Base-by-base conservation (phyloP, 768 basidiomycete genomes). In the Mycena vitilis region DNA sequence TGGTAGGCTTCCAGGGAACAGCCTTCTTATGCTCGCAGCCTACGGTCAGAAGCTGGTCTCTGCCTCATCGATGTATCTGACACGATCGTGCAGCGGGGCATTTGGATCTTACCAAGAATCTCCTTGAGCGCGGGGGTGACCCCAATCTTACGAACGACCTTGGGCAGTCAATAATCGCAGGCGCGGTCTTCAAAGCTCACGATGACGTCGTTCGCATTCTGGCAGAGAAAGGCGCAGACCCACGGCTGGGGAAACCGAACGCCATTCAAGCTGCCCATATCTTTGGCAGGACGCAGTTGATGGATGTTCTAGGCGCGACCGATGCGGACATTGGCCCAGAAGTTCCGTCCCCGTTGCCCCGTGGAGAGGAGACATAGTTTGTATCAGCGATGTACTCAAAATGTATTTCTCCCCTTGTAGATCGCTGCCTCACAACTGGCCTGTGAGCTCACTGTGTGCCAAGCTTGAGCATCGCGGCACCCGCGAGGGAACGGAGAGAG, bases 21-120 rank as follows among this genome's bases (percentile, higher is more conserved):
- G 91, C 6, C 81, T 95, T 8, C 80, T 94, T 60, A 94, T 94
- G 91, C 86, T 93, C 58, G 89, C 90, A 4, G 86, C 92, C 2
- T 94, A 94, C 74, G 68, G 68, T 69, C 22, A 60, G 68, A 49
- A 30, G 37, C 37, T 22, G 15, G 20, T 30, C 53, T 57, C 58
- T 34, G 22, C 22, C 23, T 45, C 12, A 16, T 53, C 23, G 18
- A 25, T 53, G 47, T 80, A 16, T 44, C 63, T 63, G 37, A 59
- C 45, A 49, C 36, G 9, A 2, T 22, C 44, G 25, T n/a, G 18
- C 57, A 69, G 83, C 87, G 23, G 92, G 92, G 1, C 90, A 93
- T 71, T 76, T 80, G 0, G 79, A 82, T 2, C 85, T 91, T 22
- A 80, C 86, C 2, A 80, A 80, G 53, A 83, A 82, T 16, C 83